Evolutionary conservation across 345 rosid genomes (phyloP).

Genomic region (Brassica juncea): DNA sequence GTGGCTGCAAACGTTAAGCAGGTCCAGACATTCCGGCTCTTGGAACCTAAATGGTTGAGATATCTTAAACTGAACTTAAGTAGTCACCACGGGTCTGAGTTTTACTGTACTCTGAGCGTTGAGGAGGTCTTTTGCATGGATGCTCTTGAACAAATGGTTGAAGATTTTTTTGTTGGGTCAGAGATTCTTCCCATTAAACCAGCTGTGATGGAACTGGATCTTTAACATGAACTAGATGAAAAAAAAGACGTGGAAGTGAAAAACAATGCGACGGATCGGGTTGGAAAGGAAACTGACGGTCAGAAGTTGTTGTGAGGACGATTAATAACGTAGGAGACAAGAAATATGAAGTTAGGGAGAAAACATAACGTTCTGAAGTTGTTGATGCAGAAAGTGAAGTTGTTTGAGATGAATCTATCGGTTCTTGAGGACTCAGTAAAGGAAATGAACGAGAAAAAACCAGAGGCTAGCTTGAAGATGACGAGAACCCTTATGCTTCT

Average conservation of each 20-base stretch:
- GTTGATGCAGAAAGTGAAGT: conserved; percentile 84
- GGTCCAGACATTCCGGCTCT: conserved; percentile 53
- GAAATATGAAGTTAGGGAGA: not conserved
- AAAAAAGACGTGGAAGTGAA: conserved; percentile 4
- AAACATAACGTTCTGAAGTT: conserved; percentile 67
- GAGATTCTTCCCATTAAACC: conserved; percentile 43
- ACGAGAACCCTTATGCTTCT: conserved; percentile 49
- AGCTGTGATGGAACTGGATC: conserved; percentile 42
- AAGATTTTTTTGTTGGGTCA: conserved; percentile 72
- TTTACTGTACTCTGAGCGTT: conserved; percentile 68
- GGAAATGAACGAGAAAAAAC: conserved; percentile 61
- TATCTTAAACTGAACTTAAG: conserved; percentile 69
- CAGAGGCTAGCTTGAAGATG: conserved; percentile 62
- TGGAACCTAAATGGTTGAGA: conserved; percentile 87
- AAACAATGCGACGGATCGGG: conserved; percentile 39
- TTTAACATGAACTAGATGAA: not conserved
- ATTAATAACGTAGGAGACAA: not conserved
- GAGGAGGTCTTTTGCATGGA: conserved; percentile 84
- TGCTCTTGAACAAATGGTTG: conserved; percentile 88
- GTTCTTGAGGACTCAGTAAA: conserved; percentile 61
- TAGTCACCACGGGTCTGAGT: conserved; percentile 85
- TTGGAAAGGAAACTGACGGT: conserved; percentile 38
- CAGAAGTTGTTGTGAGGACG: conserved; percentile 17
- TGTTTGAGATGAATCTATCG: conserved; percentile 56
- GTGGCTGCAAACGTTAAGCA: conserved; percentile 64